These are phyloP conservation scores for Dothistroma pini DNA, from an alignment of 2,329 filamentous ascomycete species.

Conservation along the genomic window DNA sequence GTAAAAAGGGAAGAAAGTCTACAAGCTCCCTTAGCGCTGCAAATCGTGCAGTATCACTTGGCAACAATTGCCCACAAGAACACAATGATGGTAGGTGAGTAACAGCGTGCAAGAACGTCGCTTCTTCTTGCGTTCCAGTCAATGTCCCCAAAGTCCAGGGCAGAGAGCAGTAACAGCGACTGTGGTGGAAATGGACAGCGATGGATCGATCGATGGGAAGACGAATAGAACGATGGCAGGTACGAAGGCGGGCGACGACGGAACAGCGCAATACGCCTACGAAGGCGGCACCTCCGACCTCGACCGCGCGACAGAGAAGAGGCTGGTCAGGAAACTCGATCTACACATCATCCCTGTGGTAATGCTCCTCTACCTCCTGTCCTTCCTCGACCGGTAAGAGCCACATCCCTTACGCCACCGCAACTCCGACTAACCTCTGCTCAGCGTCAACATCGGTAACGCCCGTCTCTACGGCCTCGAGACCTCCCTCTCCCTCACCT, in stretches of 20 bases:
- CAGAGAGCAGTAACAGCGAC: neutral
- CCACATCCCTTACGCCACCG: too few species aligned
- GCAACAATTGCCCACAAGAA: neutral
- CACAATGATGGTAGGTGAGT: neutral
- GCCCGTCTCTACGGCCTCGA: conserved; percentile 63
- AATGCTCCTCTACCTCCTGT: conserved; percentile 69
- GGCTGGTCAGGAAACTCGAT: conserved; percentile 63
- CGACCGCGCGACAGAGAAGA: conserved; percentile 47
- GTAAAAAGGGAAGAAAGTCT: neutral
- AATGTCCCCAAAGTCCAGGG: neutral
- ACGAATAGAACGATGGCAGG: neutral
- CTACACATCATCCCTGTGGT: conserved; percentile 61
- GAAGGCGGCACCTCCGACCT: conserved; percentile 32
- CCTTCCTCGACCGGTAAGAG: conserved; percentile 61
- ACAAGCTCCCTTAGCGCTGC: neutral
- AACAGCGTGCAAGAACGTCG: neutral
- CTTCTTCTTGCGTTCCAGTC: neutral
- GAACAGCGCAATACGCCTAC: neutral
- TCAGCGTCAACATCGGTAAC: conserved; percentile 47
- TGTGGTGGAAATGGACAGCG: neutral
- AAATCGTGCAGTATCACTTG: neutral
- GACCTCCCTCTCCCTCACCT: conserved; percentile 56
- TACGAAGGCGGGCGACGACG: neutral
- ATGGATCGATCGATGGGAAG: neutral
- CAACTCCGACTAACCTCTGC: too few species aligned